Evolutionary conservation across 2,329 filamentous ascomycete species (phyloP).

Genomic region (Stagonosporopsis vannaccii): DNA sequence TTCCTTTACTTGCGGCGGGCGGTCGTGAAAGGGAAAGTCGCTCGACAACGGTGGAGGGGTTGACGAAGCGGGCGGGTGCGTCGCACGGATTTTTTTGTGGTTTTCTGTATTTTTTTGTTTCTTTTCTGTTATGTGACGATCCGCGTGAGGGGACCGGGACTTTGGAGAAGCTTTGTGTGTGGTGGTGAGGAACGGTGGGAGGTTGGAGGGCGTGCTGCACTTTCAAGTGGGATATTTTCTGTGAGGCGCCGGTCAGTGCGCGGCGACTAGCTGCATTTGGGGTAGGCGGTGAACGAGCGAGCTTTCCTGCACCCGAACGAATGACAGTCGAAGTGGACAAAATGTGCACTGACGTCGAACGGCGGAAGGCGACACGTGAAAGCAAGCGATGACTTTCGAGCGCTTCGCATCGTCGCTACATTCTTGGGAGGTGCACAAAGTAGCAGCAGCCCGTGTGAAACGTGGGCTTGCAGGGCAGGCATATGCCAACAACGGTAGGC

Average conservation of each 20-base stretch:
- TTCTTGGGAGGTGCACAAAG: constrained; percentile 3
- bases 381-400: neutral
- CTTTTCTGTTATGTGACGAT: constrained; percentile 48
- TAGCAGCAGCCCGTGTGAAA: constrained; percentile 6
- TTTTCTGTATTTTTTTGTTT: constrained; percentile 52
- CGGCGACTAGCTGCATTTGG: constrained; percentile 22
- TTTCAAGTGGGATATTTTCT: constrained; percentile 24
- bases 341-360: constrained; percentile 12
- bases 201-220: constrained; percentile 15
- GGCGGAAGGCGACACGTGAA: neutral
- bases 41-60: constrained; percentile 31
- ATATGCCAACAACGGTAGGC: constrained; percentile 8
- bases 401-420: neutral
- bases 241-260: constrained; percentile 20
- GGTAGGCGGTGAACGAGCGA: constrained; percentile 23
- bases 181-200: constrained; percentile 22
- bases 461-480: constrained; percentile 2
- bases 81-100: constrained; percentile 44
- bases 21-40: constrained; percentile 19
- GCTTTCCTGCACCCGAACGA: constrained; percentile 18
- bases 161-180: constrained; percentile 36
- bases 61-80: constrained; percentile 35
- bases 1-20: constrained; percentile 24
- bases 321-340: constrained; percentile 12
- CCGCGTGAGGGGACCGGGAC: constrained; percentile 42